Base-by-base conservation (phyloP, 768 basidiomycete species). In the Naematelia aurantialba region DNA sequence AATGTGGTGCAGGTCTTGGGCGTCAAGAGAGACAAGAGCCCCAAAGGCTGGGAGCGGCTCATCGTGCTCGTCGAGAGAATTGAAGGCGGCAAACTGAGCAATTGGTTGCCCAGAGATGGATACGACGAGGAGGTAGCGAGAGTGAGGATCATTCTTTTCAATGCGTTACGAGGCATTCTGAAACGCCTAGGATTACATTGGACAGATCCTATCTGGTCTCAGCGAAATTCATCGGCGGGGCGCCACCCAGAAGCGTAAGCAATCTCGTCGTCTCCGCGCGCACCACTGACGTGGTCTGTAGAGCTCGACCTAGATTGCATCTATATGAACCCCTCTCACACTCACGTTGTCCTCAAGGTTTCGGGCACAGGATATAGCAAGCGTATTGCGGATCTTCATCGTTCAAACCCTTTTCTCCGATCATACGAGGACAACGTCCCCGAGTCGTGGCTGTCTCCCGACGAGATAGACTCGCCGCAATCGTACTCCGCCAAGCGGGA, bases 381-480 rank as follows among this genome's bases (percentile, higher is more conserved):
- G 4, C 83, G 83, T 0, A 80, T 97, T 29, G 79, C 86, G 24
- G 91, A 94, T 70, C 78, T 92, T 29, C 87, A 94, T 68, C 81
- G 85, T 17, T 94, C 92, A 2, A 91, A 96, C 66, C 84, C 86
- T 0, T 89, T 94, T 65, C 76, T 72, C 2, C 60, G 67, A 19
- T 60, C 58, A 27, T 53, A 62, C 14, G 75, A 79, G 24, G 65
- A 68, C 24, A 65, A 49, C 26, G 68, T 79, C 12, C 79, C 81
- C 45, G 74, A 81, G 76, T 65, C 79, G 77, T 77, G 87, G 87
- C 78, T 87, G 4, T 86, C 87, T 0, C 84, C 84, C 60, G 92
- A 93, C 52, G 85, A 86, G 42, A 81, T 87, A 47, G 87, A 89
- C 39, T 87, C 88, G 24, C 86, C 87, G 0, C 80, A 90, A n/a